These are phyloP conservation scores for Debaryomyces tyrocola DNA, from an alignment of 805 yeast species.

Conservation along the genomic window DNA sequence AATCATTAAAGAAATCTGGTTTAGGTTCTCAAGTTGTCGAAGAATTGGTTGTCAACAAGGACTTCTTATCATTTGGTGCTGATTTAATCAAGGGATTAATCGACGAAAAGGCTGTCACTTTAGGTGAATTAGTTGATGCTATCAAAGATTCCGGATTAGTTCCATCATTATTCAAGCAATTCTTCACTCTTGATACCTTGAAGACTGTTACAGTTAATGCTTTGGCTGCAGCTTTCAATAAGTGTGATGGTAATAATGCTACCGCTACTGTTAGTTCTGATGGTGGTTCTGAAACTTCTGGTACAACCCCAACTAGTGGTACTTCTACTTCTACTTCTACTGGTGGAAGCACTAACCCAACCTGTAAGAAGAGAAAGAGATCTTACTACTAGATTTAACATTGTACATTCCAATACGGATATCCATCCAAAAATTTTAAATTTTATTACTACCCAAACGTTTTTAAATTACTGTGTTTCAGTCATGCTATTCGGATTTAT, in stretches of 20 bases:
- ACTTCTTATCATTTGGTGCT: slow-evolving; percentile 40
- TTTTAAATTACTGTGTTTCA: no score
- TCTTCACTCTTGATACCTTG: slow-evolving; percentile 38
- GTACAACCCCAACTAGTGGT: slow-evolving; percentile 10
- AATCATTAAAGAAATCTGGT: slow-evolving; percentile 44
- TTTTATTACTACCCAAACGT: no score
- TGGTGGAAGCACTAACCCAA: not conserved
- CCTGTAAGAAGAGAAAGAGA: slow-evolving; percentile 19
- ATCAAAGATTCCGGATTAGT: slow-evolving; percentile 37
- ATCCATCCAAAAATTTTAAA: no score
- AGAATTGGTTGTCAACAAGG: slow-evolving; percentile 35
- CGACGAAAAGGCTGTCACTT: slow-evolving; percentile 25
- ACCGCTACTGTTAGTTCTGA: slow-evolving; percentile 25
- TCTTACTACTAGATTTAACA: slow-evolving; percentile 16
- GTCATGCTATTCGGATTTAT: no score
- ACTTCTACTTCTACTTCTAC: slow-evolving; percentile 12
- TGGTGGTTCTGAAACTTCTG: slow-evolving; percentile 14
- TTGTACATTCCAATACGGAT: no score
- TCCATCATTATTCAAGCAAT: slow-evolving; percentile 34
- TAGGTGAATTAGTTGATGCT: slow-evolving; percentile 27
- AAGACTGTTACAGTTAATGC: slow-evolving; percentile 42
- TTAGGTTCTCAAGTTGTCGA: slow-evolving; percentile 39
- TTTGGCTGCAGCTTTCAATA: slow-evolving; percentile 41
- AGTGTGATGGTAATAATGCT: slow-evolving; percentile 32
- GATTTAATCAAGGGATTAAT: slow-evolving; percentile 31